Evolutionary conservation across 129 eudicot genomes (phyloP).

Genomic region (Chrysanthemum seticuspe): DNA sequence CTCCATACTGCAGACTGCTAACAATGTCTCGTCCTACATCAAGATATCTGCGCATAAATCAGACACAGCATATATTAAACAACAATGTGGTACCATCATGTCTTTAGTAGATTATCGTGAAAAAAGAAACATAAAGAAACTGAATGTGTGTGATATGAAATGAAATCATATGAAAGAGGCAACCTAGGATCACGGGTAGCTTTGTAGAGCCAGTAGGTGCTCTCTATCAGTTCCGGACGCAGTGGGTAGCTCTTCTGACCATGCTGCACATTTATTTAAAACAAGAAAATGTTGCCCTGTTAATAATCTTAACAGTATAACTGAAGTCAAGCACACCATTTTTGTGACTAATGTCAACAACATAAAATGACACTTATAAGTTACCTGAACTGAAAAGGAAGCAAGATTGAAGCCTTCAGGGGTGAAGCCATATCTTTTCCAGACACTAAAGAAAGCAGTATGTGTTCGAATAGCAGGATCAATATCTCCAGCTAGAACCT

Average conservation of each 20-base stretch:
- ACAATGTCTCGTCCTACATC: conserved; percentile 96
- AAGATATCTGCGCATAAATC: conserved; percentile 53
- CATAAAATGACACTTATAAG: neutral
- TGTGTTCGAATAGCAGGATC: conserved; percentile 96
- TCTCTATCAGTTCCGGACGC: conserved; percentile 94
- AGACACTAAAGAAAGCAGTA: conserved; percentile 92
- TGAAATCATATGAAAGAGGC: neutral
- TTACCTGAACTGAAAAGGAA: conserved; percentile 87
- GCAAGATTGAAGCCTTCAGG: conserved; percentile 99
- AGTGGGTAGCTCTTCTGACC: conserved; percentile 97
- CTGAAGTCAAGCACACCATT: neutral
- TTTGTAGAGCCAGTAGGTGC: conserved; percentile 95
- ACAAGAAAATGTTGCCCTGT: neutral
- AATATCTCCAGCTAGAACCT: conserved; percentile 99
- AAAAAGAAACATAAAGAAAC: neutral
- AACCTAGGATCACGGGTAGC: conserved; percentile 97
- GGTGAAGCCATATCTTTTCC: conserved; percentile 96
- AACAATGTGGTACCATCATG: too few relatives aligned
- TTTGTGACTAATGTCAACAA: too few relatives aligned
- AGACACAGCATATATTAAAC: neutral
- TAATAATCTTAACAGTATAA: neutral
- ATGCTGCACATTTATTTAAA: conserved; percentile 45
- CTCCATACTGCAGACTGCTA: conserved; percentile 80
- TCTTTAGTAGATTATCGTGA: too few relatives aligned
- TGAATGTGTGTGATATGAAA: neutral